Base-by-base conservation (phyloP, 2,329 filamentous ascomycete genomes). In the Endocalyx cinctus region DNA sequence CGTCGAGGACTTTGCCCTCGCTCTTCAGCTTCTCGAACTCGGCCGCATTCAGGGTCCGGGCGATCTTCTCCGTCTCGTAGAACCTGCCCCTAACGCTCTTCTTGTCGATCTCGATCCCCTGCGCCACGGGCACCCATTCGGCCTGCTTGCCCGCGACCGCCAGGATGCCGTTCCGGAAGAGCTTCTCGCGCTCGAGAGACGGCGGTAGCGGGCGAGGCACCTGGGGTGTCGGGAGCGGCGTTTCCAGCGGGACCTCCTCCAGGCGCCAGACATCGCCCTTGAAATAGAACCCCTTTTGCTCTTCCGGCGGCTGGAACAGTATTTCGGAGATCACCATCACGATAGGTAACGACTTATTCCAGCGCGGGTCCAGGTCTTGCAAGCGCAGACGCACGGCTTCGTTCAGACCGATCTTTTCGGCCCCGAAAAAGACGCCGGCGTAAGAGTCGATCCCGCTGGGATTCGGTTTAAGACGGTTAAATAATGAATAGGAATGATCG, bases 41-140 rank as follows among this genome's bases (percentile, higher is more conserved):
- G 20, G 20, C 20, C 8, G 8, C 20, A 5, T 51, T 54, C 2
- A 46, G 49, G 8, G 59, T 58, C 25, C 70, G 61, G 54, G 74
- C 68, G 22, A 79, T 59, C 37, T 65, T 62, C 37, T 66, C 57
- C n/a, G 70, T 70, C 12, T 74, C 69, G 55, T 79, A 78, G 56
- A 77, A 77, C n/a, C 74, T 63, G 31, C 74, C 74, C 37, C 64
- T 62, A 31, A 78, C 62, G 15, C 62, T 60, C 11, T 51, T 48
- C 46, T 76, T 72, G 19, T 32, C 35, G 30, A 58, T 56, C 6
- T 47, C 40, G 18, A 48, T 46, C 25, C 52, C 47, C 17, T 35
- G 35, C 29, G 49, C 42, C 1, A 55, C 29, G 2, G 42, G 42
- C 10, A 50, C 37, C 63, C 63, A 66, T 25, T 51, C 48, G 43